phyloP scores from a whole-genome alignment of 345 rosid species.

The Lenwebbia sp. region DNA sequence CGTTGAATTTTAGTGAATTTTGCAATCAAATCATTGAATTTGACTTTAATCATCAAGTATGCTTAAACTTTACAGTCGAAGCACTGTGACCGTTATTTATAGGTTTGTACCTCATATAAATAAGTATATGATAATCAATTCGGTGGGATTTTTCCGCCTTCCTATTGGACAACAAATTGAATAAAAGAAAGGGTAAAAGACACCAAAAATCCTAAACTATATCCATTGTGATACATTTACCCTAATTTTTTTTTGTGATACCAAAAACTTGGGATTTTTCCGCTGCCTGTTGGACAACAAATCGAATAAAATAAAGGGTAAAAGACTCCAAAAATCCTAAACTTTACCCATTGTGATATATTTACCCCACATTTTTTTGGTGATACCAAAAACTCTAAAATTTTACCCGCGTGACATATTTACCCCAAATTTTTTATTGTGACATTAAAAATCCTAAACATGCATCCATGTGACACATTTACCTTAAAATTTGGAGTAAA shows the following conservation, averaged over 20 bases:
- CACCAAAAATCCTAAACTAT: too few relatives aligned
- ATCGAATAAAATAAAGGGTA: not conserved
- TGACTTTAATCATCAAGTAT: not conserved
- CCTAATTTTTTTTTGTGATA: too few relatives aligned
- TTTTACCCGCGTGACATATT: rapidly evolving
- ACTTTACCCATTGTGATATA: too few relatives aligned
- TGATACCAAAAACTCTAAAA: not conserved
- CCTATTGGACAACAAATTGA: not conserved
- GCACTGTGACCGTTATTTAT: not conserved
- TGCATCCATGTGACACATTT: not conserved
- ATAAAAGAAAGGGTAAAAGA: not conserved
- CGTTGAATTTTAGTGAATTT: not conserved
- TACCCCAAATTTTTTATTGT: not conserved
- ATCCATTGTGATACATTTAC: too few relatives aligned
- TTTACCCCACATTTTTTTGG: too few relatives aligned
- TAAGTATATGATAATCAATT: not conserved
- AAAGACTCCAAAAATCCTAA: not conserved
- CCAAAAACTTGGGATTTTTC: not conserved
- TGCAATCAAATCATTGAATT: not conserved
- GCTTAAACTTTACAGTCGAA: not conserved
- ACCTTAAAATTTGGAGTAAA: too few relatives aligned
- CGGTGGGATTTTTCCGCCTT: not conserved
- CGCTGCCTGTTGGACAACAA: not conserved
- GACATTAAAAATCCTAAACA: not conserved
- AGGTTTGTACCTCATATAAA: not conserved